Evolutionary conservation across 129 eudicot genomes (phyloP), one percentile per base, ranked within the genome.

Genomic region (Mikania micrantha): DNA sequence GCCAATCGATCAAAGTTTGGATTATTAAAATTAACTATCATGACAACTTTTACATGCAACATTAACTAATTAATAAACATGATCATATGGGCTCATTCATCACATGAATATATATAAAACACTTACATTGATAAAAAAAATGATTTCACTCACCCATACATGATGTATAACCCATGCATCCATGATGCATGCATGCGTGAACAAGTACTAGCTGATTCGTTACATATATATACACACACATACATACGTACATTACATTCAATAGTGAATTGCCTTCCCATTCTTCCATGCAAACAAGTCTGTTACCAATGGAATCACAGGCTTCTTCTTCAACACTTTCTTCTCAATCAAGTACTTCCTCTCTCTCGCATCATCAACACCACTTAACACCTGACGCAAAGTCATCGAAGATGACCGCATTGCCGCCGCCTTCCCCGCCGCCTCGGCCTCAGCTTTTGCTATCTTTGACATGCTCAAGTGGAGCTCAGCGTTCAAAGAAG

Each of bases 401-500:
- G 78, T 87, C 66, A 70, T 57, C 3, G 82, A 58, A 0, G 79
- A 48, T 0, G 79, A 48, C 54, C 70, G 39, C 28, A 10, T 48
- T 10, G 56, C 66, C 38, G 61, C 82, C 3, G 81, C 90, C 39
- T 70, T 70, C 5, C 81, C 78, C 7, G 73, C 87, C 60, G 49
- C 80, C 5, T 60, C 78, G 1, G 95, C 96, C 81, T 91, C 95
- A 0, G 96, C 91, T 66, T 60, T 57, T 0, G 90, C 97, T 10
- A 85, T 70, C 81, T 82, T 92, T 0, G 96, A 85, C 96, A 92
- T 88, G 87, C 85, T 92, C 79, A 69, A 75, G 71, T 88, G 98
- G n/a, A 92, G 89, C 76, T 88, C 95, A 1, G 96, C 97, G 6
- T 91, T 88, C 47, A 91, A 41, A 0, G 94, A 81, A 64, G 97